Percentiles rank a stretch among this genome's conserved stretches.
These are phyloP conservation scores for Ceratocystis destructans DNA, from an alignment of 2,329 filamentous ascomycete genomes.

Conservation along the genomic window DNA sequence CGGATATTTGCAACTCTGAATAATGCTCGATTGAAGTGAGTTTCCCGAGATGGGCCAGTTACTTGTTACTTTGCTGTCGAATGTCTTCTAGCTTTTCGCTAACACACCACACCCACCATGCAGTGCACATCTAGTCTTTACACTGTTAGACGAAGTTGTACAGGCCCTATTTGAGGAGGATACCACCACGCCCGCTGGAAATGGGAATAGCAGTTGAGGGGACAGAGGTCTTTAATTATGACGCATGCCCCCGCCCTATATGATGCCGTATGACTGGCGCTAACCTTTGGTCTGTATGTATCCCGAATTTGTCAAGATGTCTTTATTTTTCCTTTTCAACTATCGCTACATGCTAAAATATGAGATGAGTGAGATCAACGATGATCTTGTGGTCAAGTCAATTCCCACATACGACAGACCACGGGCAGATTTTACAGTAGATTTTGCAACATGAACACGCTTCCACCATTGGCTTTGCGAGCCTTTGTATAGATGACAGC, in stretches of 20 bases:
- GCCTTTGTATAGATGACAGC: no score
- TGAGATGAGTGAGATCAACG: no score
- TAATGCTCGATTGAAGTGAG: conserved; percentile 77
- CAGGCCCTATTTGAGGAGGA: conserved; percentile 43
- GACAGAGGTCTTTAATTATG: not conserved
- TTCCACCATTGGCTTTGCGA: no score
- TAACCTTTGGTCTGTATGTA: no score
- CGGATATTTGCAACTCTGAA: conserved; percentile 85
- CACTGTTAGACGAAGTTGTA: conserved; percentile 56
- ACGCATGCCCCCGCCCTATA: not conserved
- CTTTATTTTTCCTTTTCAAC: no score
- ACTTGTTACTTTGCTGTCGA: not conserved
- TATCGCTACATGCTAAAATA: no score
- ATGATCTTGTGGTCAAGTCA: no score
- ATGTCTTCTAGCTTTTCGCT: not conserved
- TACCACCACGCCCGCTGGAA: not conserved
- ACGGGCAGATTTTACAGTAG: no score
- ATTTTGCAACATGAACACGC: no score
- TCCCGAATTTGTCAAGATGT: no score
- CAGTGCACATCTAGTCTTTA: conserved; percentile 55
- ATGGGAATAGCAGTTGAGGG: not conserved
- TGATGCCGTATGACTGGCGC: no score
- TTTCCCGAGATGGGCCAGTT: conserved; percentile 21
- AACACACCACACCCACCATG: conserved; percentile 20
- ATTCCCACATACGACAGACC: no score